A percentile compares a stretch with the other conserved stretches of the same genome.
Evolutionary conservation across 257 asterid species (phyloP).

Genomic region (Cruciata laevipes): DNA sequence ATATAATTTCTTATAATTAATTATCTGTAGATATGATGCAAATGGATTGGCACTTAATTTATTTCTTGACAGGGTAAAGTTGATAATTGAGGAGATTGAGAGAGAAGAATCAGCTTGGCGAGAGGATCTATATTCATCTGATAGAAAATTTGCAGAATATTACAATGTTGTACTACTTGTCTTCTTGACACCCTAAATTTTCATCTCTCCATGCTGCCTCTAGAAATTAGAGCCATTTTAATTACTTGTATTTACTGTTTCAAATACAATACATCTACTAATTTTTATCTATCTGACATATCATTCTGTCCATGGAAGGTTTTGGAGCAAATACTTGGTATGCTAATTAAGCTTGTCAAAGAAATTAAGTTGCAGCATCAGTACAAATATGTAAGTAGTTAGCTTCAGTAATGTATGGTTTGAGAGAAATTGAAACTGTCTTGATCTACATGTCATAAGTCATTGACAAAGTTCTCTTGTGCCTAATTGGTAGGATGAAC

Average conservation of each 20-base stretch:
- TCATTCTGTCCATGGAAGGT: constrained; percentile 48
- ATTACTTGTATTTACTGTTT: constrained; percentile 9
- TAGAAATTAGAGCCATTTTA: constrained; percentile 12
- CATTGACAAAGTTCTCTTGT: constrained; percentile 12
- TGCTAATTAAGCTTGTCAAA: constrained; percentile 95
- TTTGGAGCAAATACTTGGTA: constrained; percentile 97
- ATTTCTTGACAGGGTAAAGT: constrained; percentile 61
- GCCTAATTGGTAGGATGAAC: constrained; percentile 61
- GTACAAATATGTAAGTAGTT: constrained; percentile 77
- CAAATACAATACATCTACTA: not conserved
- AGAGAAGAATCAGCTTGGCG: constrained; percentile 92
- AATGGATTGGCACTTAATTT: constrained; percentile 18
- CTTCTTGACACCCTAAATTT: constrained; percentile 9
- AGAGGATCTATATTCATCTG: constrained; percentile 87
- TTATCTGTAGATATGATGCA: not conserved
- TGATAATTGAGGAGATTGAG: constrained; percentile 92
- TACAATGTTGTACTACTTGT: constrained; percentile 47
- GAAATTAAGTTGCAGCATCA: constrained; percentile 93
- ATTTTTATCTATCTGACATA: constrained; percentile 5
- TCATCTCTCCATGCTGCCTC: constrained; percentile 10
- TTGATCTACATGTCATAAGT: not conserved
- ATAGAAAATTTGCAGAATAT: constrained; percentile 94
- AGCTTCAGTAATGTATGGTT: constrained; percentile 1
- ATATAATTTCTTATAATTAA: not conserved
- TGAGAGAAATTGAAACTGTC: not conserved